Percentiles rank a stretch among this genome's conserved stretches.
Conservation (phyloP, 2,329 filamentous ascomycete species). For the Talaromyces sp. region DNA sequence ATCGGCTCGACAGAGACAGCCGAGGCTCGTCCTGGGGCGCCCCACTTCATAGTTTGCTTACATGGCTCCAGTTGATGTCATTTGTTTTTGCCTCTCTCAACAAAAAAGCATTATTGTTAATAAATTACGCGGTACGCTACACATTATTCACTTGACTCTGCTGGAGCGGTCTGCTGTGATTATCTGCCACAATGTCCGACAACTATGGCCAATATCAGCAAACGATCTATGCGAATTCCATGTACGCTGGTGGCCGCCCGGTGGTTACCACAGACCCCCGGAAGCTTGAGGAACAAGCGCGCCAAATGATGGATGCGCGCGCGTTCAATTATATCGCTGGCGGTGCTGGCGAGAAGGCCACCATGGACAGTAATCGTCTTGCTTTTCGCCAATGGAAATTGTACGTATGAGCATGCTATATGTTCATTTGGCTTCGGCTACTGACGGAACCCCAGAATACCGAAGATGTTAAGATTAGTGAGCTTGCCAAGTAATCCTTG, state of each 20-base stretch:
- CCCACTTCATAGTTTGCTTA: not conserved
- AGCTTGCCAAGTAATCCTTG: not conserved
- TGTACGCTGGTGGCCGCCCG: slow-evolving; percentile 45
- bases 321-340: slow-evolving; percentile 58
- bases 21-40: not conserved
- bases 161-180: not conserved
- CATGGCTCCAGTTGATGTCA: not conserved
- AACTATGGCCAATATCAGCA: slow-evolving; percentile 43
- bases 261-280: slow-evolving; percentile 56
- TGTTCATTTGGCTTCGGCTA: not conserved
- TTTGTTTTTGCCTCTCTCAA: not conserved
- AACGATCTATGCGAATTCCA: slow-evolving; percentile 49
- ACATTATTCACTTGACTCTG: not conserved
- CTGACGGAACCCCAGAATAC: slow-evolving; percentile 43
- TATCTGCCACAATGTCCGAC: slow-evolving; percentile 20
- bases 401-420: slow-evolving; percentile 18
- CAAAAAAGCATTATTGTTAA: not conserved
- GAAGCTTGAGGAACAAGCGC: slow-evolving; percentile 52
- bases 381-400: slow-evolving; percentile 51
- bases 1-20: not conserved
- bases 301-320: slow-evolving; percentile 40
- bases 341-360: slow-evolving; percentile 58
- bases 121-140: not conserved
- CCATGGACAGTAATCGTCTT: slow-evolving; percentile 55
- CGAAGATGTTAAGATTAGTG: slow-evolving; percentile 43